Evolutionary conservation across 768 basidiomycete species (phyloP).

Genomic region (Auriscalpium vulgare): DNA sequence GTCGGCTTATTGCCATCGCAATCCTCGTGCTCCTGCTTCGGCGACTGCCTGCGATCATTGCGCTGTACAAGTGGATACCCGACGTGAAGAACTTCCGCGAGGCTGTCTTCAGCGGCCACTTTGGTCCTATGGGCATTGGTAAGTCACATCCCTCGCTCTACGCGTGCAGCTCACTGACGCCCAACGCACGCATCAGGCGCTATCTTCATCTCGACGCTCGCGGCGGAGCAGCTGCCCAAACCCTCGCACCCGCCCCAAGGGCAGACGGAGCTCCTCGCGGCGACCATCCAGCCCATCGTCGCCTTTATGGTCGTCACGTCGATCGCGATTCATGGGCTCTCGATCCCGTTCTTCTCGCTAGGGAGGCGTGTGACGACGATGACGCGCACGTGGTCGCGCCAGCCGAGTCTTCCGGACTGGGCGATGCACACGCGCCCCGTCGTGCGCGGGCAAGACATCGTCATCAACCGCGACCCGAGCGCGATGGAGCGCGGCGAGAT

Average conservation of each 20-base stretch:
- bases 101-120: slow-evolving; percentile 92
- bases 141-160: neutral
- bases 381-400: slow-evolving; percentile 85
- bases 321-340: slow-evolving; percentile 81
- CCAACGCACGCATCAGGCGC: slow-evolving; percentile 44
- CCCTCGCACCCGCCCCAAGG: slow-evolving; percentile 37
- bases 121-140: slow-evolving; percentile 83
- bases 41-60: slow-evolving; percentile 77
- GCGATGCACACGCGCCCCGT: slow-evolving; percentile 68
- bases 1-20: slow-evolving; percentile 80
- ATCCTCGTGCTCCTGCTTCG: slow-evolving; percentile 77
- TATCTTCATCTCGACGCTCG: slow-evolving; percentile 87
- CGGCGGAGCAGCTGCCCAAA: slow-evolving; percentile 49
- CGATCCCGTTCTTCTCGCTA: slow-evolving; percentile 91
- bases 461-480: slow-evolving; percentile 73
- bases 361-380: slow-evolving; percentile 87
- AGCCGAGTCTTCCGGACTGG: slow-evolving; percentile 69
- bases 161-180: too few relatives aligned
- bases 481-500: slow-evolving; percentile 43
- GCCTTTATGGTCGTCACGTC: slow-evolving; percentile 93
- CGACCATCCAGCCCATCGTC: slow-evolving; percentile 86
- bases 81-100: slow-evolving; percentile 93
- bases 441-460: slow-evolving; percentile 63
- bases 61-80: slow-evolving; percentile 87
- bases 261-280: slow-evolving; percentile 58